Percentiles rank a stretch among this genome's conserved stretches.
Conservation (phyloP, 441 rosid genomes). For the Aquilaria agallochum region DNA sequence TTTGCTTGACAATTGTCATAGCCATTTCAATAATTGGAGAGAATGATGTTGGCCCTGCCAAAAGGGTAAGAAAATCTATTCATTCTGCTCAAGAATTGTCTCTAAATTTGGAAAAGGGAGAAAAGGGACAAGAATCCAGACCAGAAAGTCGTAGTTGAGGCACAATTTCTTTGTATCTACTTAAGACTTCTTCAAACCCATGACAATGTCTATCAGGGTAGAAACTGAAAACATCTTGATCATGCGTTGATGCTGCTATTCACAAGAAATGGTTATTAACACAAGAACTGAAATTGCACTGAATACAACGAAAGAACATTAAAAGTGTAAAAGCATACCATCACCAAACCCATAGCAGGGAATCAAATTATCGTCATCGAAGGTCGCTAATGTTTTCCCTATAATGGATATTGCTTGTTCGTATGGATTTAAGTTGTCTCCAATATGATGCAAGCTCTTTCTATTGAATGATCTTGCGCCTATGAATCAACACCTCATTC, state of each 20-base stretch:
- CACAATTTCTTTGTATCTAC: conserved; percentile 50
- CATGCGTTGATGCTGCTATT: conserved; percentile 63
- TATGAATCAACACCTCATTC: conserved; percentile 16
- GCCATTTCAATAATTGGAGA: conserved; percentile 62
- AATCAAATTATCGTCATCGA: conserved; percentile 65
- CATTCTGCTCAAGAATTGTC: neutral
- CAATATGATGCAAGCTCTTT: conserved; percentile 54
- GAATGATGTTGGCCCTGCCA: conserved; percentile 50
- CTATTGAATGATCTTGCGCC: conserved; percentile 51
- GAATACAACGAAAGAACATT: neutral
- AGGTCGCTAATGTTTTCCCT: conserved; percentile 47
- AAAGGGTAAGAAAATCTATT: neutral
- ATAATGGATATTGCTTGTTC: conserved; percentile 68
- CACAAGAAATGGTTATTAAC: conserved; percentile 10
- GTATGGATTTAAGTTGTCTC: conserved; percentile 51
- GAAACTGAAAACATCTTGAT: conserved; percentile 76
- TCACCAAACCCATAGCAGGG: conserved; percentile 73
- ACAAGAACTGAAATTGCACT: neutral
- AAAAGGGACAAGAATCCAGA: conserved; percentile 14
- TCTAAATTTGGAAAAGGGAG: conserved; percentile 3
- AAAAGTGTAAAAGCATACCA: conserved; percentile 26
- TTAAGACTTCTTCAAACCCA: conserved; percentile 70
- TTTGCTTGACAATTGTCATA: conserved; percentile 50
- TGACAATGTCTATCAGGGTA: conserved; percentile 46
- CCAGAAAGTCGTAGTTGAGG: conserved; percentile 70